Evolutionary conservation across 2,329 filamentous ascomycete genomes (phyloP), one percentile per base, ranked within the genome.

Genomic region (Paramyrothecium sp.): DNA sequence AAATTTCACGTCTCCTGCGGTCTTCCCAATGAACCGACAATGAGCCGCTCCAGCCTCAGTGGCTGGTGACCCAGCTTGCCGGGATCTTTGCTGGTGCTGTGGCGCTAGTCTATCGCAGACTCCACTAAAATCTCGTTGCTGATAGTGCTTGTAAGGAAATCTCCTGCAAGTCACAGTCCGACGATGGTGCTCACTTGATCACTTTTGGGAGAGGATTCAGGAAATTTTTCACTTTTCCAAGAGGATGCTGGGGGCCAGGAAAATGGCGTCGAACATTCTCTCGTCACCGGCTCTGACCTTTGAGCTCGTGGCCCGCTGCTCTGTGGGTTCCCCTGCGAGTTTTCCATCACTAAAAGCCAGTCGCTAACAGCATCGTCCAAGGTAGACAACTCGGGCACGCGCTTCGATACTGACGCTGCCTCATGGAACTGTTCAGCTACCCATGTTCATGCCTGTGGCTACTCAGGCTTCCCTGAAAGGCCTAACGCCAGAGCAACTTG

Each of bases 401-500:
- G 95, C 95, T 53, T 95, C 95, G 54, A 87, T 86, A 58, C 82
- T 99, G 55, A 89, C 88, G 51, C 87, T 99, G 23, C 94, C 95
- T 53, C 96, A 99, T 85, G 95, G 95, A 57, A 83, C 89, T 2
- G 93, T 99, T 23, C 86, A 90, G 66, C 84, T 98, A 30, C 95
- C 96, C 8, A 87, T 98, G 58, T 99, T 99, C 75, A 99, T 99
- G 95, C 95, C 95, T 17, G 95, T 99, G 48, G 95, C 95, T 30
- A 99, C 95, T 1, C 95, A 99, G 75, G 95, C 91, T 1, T 97
- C 94, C 0, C 81, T 99, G 44, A 99, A 99, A 72, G 95, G 95
- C 48, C 77, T 99, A 56, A 98, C 95, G 0, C 92, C 94, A 1
- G 89, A 94, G 63, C 95, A 99, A 70, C 81, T 99, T 2, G 93